Evolutionary conservation across 83 land plant genomes (phyloP).

Genomic region (Picea mariana): DNA sequence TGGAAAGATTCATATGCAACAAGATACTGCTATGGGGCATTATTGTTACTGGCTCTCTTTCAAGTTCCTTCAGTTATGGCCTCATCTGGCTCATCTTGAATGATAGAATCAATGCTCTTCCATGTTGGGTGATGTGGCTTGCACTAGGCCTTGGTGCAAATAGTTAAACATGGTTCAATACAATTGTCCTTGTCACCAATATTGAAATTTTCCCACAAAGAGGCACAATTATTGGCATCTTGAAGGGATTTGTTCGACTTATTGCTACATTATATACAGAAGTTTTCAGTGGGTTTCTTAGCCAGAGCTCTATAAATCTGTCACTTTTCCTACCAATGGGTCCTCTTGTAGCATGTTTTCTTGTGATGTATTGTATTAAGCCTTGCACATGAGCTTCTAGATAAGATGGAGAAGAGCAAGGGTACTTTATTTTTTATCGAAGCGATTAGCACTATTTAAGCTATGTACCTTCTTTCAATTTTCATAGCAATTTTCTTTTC

Average conservation of each 20-base stretch:
- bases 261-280: constrained; percentile 27
- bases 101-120: too few species aligned
- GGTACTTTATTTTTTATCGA: constrained; percentile 18
- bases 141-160: too few species aligned
- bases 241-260: constrained; percentile 31
- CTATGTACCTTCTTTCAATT: constrained; percentile 19
- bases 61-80: too few species aligned
- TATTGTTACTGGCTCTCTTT: too few species aligned
- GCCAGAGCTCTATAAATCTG: constrained; percentile 13
- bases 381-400: constrained; percentile 12
- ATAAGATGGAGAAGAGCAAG: constrained; percentile 21
- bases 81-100: too few species aligned
- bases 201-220: constrained; percentile 32
- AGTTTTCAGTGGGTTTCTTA: constrained; percentile 16
- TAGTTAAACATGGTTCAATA: constrained; percentile 10
- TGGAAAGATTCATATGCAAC: too few species aligned
- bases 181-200: neutral
- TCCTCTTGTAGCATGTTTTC: constrained; percentile 10
- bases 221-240: neutral
- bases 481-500: neutral
- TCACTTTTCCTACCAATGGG: constrained; percentile 24
- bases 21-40: too few species aligned
- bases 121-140: too few species aligned
- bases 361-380: constrained; percentile 21
- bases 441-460: constrained; percentile 9